These are phyloP conservation scores for Elongisporangium undulatum DNA, from an alignment of 352 stramenopile species.

Conservation along the genomic window DNA sequence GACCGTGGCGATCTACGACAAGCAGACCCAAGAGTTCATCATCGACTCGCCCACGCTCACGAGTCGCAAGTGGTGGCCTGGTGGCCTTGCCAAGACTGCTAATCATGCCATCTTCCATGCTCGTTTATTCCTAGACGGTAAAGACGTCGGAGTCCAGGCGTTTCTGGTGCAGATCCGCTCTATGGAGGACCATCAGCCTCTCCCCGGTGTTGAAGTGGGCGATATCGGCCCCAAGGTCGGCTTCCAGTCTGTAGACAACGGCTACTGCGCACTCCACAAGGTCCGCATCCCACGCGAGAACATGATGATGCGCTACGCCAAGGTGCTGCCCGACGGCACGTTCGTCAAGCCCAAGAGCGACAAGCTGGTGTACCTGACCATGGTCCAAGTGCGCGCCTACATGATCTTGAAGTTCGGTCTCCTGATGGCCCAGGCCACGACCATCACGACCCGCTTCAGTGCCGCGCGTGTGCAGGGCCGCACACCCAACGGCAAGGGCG, in stretches of 20 bases:
- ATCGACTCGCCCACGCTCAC: conserved; percentile 94
- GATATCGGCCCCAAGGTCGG: conserved; percentile 93
- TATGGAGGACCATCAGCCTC: conserved; percentile 61
- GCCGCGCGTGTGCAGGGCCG: conserved; percentile 40
- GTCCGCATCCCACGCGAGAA: conserved; percentile 79
- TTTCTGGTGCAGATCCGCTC: conserved; percentile 92
- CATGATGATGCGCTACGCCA: conserved; percentile 48
- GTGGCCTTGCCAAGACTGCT: conserved; percentile 86
- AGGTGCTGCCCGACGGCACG: conserved; percentile 31
- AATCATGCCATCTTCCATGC: conserved; percentile 93
- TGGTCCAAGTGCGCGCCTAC: conserved; percentile 26
- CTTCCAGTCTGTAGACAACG: conserved; percentile 92
- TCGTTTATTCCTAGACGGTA: conserved; percentile 48
- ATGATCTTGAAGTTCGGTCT: conserved; percentile 15
- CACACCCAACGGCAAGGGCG: conserved; percentile 16
- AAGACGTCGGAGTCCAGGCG: conserved; percentile 88
- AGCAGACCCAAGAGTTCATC: conserved; percentile 88
- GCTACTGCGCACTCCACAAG: conserved; percentile 82
- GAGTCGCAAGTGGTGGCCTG: conserved; percentile 95
- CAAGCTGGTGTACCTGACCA: conserved; percentile 39
- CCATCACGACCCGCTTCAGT: conserved; percentile 53
- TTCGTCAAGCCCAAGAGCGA: conserved; percentile 33
- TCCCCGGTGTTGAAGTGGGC: conserved; percentile 85
- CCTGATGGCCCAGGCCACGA: conserved; percentile 18
- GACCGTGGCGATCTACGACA: conserved; percentile 92